Conservation (phyloP, 176 grass and related monocot species). For the Oryza rufipogon region DNA sequence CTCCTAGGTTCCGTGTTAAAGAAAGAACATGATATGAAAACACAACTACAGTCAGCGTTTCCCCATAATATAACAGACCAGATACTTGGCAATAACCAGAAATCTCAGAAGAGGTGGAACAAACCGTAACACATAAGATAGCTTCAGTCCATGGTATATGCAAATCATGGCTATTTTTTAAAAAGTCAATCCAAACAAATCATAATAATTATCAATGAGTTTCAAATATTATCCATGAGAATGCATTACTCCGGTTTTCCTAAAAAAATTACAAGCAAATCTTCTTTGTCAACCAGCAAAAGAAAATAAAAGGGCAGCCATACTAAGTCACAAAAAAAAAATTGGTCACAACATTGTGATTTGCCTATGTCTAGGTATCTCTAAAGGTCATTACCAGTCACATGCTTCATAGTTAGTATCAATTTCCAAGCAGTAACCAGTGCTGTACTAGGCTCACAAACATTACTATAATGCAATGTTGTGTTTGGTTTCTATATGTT, state of each 20-base stretch:
- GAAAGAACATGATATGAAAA: not conserved
- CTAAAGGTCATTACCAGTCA: not conserved
- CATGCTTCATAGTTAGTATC: not conserved
- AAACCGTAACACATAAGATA: not conserved
- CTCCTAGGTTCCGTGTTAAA: not conserved
- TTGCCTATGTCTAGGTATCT: not conserved
- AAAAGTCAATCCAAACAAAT: not conserved
- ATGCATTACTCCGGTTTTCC: not conserved
- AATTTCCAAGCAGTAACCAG: not conserved
- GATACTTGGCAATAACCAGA: conserved; percentile 7
- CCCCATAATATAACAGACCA: not conserved
- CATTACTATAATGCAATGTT: not conserved
- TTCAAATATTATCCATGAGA: conserved; percentile 1
- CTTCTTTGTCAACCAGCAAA: not conserved
- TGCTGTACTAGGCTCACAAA: not conserved
- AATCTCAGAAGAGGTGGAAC: conserved; percentile 10
- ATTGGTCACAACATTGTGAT: not conserved
- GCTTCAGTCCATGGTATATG: conserved; percentile 2
- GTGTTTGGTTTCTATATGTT: not conserved
- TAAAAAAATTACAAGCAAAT: conserved; percentile 13
- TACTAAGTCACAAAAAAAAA: not conserved
- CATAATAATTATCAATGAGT: not conserved
- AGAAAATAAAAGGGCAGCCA: not conserved
- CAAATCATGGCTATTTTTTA: not conserved
- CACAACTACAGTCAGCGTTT: conserved; percentile 2